Evolutionary conservation across 176 grass and related monocot species (phyloP).

Genomic region (Bothriochloa decipiens): DNA sequence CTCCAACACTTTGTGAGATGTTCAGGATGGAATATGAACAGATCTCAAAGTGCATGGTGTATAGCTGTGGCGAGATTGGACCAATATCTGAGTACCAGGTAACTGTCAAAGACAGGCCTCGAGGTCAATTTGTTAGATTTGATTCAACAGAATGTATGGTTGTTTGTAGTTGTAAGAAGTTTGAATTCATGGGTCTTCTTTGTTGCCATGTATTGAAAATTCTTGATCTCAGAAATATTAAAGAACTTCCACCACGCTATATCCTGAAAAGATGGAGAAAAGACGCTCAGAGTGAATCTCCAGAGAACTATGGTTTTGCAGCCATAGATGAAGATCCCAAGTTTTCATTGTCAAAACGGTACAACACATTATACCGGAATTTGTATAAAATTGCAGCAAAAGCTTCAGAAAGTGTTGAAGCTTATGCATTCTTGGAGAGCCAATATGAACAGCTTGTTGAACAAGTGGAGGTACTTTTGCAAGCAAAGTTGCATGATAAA

Average conservation of each 20-base stretch:
- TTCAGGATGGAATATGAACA: slow-evolving; percentile 79
- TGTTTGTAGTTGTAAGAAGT: slow-evolving; percentile 87
- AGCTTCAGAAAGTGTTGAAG: slow-evolving; percentile 67
- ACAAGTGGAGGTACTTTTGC: slow-evolving; percentile 79
- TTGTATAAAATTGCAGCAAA: slow-evolving; percentile 77
- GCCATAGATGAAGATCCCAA: slow-evolving; percentile 59
- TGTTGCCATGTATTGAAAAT: slow-evolving; percentile 86
- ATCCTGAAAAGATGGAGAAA: slow-evolving; percentile 89
- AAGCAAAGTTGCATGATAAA: slow-evolving; percentile 76
- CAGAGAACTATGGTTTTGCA: slow-evolving; percentile 54
- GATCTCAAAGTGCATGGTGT: slow-evolving; percentile 61
- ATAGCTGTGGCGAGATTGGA: slow-evolving; percentile 65
- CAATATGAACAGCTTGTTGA: slow-evolving; percentile 81
- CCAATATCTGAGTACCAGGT: slow-evolving; percentile 74
- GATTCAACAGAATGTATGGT: slow-evolving; percentile 63
- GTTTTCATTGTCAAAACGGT: slow-evolving; percentile 65
- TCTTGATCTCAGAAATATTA: slow-evolving; percentile 82
- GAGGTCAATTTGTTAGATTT: slow-evolving; percentile 69
- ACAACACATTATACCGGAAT: slow-evolving; percentile 49
- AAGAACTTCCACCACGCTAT: slow-evolving; percentile 82
- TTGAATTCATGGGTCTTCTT: slow-evolving; percentile 66
- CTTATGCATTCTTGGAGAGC: slow-evolving; percentile 66
- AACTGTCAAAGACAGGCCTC: slow-evolving; percentile 64
- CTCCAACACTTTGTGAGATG: slow-evolving; percentile 68
- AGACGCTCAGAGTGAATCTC: slow-evolving; percentile 68